Base-by-base conservation (phyloP, 2,329 filamentous ascomycete genomes). In the Ophiostoma novo-ulmi region DNA sequence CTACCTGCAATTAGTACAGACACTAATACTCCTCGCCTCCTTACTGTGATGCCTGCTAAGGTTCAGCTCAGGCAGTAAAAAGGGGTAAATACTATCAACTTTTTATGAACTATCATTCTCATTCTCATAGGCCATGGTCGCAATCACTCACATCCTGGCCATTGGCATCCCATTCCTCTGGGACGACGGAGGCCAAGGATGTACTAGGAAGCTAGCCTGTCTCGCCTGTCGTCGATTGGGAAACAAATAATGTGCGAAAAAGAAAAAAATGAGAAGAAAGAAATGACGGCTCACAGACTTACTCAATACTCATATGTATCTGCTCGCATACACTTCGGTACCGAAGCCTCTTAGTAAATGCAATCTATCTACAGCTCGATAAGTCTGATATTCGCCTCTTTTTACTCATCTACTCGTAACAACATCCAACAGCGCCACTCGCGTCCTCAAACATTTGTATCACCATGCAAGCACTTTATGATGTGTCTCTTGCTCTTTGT, bases 211-310 rank as follows among this genome's bases (percentile, higher is more conserved):
- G 44, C 5, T 48, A 17, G 7, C 22, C 22, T 58, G 52, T 55
- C 58, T 63, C 58, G 58, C 13, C 58, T 63, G 26, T 8, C 26
- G 58, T 63, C 58, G 55, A 61, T 63, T 63, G 26, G 58, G 58
- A 63, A 35, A 35, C 26, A 14, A 63, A 7, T 22, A 1, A n/a
- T 26, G 7, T 35, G 26, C 5, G 8, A 17, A 26, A 55, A 22
- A 13, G 26, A 58, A 13, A 6, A 22, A n/a, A 6, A 22, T 22
- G 10, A 6, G 1, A 7, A 61, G 22, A 1, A 8, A 6, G 36
- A 35, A 31, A 26, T 61, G 55, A 61, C 13, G 55, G 55, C 55
- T 58, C 48, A 55, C 39, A 44, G 14, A 17, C 39, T 44, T 22
- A 14, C 8, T n/a, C 52, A 48, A 44, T 44, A 44, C 13, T 20